Percentiles rank a stretch among this genome's conserved stretches.
Conservation (phyloP, 1,284 basidiomycete species). For the Papiliotrema nemorosa region DNA sequence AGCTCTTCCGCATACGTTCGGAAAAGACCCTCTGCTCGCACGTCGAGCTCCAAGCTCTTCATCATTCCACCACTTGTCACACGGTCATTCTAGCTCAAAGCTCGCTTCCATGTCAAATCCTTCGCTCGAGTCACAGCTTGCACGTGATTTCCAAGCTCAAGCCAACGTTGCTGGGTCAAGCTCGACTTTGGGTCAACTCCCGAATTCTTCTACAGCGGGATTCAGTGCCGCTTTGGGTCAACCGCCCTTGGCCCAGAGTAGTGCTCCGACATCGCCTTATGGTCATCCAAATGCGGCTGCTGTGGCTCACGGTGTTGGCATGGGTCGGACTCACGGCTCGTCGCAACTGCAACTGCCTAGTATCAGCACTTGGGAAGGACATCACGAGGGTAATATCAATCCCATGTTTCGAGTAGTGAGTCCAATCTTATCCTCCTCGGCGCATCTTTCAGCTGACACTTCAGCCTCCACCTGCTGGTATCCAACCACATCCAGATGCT, state of each 20-base stretch:
- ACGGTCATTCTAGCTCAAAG: slow-evolving; percentile 60
- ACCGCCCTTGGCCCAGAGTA: slow-evolving; percentile 13
- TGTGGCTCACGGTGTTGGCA: slow-evolving; percentile 32
- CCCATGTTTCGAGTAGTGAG: slow-evolving; percentile 88
- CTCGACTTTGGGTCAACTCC: slow-evolving; percentile 30
- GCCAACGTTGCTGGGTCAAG: slow-evolving; percentile 58
- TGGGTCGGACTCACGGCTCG: slow-evolving; percentile 18
- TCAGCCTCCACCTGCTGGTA: slow-evolving; percentile 12
- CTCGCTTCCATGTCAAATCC: slow-evolving; percentile 72
- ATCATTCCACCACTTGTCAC: slow-evolving; percentile 56
- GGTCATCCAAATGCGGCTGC: slow-evolving; percentile 37
- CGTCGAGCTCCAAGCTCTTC: slow-evolving; percentile 59
- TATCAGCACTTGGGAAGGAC: slow-evolving; percentile 51
- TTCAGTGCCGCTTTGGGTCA: slow-evolving; percentile 1
- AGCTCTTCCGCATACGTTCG: slow-evolving; percentile 6
- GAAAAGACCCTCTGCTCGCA: slow-evolving; percentile 12
- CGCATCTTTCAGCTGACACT: neutral
- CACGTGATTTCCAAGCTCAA: slow-evolving; percentile 68
- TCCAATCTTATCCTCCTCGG: slow-evolving; percentile 12
- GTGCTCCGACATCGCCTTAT: slow-evolving; percentile 39
- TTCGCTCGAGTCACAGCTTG: slow-evolving; percentile 73
- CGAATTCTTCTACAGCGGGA: neutral
- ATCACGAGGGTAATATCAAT: slow-evolving; percentile 61
- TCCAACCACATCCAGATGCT: slow-evolving; percentile 37
- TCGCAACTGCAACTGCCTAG: slow-evolving; percentile 39